Base-by-base conservation (phyloP, 1,284 basidiomycete genomes). In the Apiotrichum akiyoshidainum region DNA sequence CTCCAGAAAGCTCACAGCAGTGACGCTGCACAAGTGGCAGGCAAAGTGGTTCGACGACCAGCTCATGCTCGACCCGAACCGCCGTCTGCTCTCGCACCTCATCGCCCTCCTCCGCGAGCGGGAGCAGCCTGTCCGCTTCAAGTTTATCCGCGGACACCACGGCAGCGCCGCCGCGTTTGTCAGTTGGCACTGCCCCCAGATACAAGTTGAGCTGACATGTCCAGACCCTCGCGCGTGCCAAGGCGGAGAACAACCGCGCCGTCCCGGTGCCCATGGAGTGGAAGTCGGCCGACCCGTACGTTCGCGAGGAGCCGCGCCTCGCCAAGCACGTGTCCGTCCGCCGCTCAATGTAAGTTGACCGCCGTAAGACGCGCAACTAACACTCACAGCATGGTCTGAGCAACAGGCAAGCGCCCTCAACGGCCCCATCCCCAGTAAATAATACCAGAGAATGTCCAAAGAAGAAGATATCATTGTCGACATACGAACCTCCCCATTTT, bases 91-190 rank as follows among this genome's bases (percentile, higher is more conserved):
- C 17, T 19, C 26, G 26, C 46, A 48, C 46, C n/a, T 48, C 17
- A 48, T 48, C 17, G 46, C 34, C 7, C 46, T 48, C 9, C 46
- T 48, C n/a, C 46, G 46, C 34, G 46, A 48, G 46, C 46, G 46
- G 33, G 33, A 48, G 11, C 31, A 37, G 14, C 46, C 46, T 1
- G 46, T 48, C 5, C 46, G 46, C 11, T 48, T 48, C 46, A 48
- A 48, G 46, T 48, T 33, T 17, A 48, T 48, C n/a, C 46, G 46
- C 34, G 46, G 46, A 5, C 46, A 48, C 34, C 33, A 34, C 17
- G 46, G 46, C 2, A 35, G 26, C 9, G 14, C 31, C 34, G 34
- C 34, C 5, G 46, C 46, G 3, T 47, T 34, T 34, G 46, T 47
- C 16, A 47, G 46, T 34, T 7, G 19, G 14, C 6, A 9, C 26